Evolutionary conservation across 2,329 filamentous ascomycete genomes (phyloP).

Genomic region (Teratosphaeria epicoccoides): DNA sequence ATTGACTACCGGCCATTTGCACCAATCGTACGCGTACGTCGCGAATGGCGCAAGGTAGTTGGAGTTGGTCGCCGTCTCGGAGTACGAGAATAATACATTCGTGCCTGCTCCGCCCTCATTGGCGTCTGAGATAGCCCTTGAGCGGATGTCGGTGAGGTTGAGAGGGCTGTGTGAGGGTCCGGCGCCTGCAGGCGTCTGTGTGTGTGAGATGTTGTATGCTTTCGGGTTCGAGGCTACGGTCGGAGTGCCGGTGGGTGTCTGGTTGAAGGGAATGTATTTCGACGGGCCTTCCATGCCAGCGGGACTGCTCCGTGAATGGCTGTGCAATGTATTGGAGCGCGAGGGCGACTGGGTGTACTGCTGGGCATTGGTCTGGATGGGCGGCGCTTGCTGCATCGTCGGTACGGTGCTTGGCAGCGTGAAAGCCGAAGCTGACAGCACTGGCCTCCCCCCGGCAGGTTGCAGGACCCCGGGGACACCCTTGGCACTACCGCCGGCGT

Average conservation of each 20-base stretch:
- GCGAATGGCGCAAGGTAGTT: constrained; percentile 93
- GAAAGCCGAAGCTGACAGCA: constrained; percentile 41
- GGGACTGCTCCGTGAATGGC: constrained; percentile 78
- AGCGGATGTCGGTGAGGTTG: constrained; percentile 82
- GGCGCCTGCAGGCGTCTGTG: constrained; percentile 40
- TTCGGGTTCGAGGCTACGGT: constrained; percentile 28
- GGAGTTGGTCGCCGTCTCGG: constrained; percentile 61
- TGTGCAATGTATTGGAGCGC: constrained; percentile 58
- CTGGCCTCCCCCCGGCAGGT: constrained; percentile 39
- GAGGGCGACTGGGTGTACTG: constrained; percentile 51
- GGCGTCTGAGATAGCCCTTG: constrained; percentile 70
- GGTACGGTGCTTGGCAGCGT: constrained; percentile 49
- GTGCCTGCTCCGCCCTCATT: constrained; percentile 58
- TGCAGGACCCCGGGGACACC: constrained; percentile 52
- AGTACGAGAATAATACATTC: constrained; percentile 50
- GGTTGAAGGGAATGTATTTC: constrained; percentile 51
- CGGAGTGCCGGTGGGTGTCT: constrained; percentile 50
- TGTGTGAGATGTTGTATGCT: constrained; percentile 49
- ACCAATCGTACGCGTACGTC: constrained; percentile 97
- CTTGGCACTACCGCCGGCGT: constrained; percentile 12
- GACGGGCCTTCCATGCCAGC: constrained; percentile 41
- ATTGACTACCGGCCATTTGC: constrained; percentile 80
- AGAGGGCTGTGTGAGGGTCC: constrained; percentile 74
- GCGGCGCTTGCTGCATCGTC: constrained; percentile 36
- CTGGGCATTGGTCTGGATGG: constrained; percentile 42